phyloP scores from a whole-genome alignment of 352 stramenopile species.

The Globisporangium middletonii region DNA sequence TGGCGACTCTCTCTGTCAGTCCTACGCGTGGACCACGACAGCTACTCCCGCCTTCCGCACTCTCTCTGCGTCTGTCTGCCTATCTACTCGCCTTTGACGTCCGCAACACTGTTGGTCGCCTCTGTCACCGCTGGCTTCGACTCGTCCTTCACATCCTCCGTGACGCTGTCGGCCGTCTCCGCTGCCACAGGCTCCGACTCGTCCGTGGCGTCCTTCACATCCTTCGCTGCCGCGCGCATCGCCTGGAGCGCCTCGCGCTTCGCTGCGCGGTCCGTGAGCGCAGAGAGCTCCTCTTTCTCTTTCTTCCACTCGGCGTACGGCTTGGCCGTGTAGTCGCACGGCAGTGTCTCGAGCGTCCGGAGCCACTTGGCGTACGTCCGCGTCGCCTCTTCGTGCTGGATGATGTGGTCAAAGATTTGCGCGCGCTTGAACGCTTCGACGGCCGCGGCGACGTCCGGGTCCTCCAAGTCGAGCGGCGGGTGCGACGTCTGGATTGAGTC shows the following conservation, averaged over 20 bases:
- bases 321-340: constrained; percentile 62
- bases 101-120: not conserved
- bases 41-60: not conserved
- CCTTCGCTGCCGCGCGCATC: constrained; percentile 9
- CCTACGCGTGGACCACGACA: too few relatives aligned
- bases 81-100: not conserved
- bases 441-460: constrained; percentile 32
- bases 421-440: constrained; percentile 79
- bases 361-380: constrained; percentile 83
- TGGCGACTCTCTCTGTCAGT: too few relatives aligned
- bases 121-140: not conserved
- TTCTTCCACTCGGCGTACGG: constrained; percentile 64
- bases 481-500: constrained; percentile 66
- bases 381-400: constrained; percentile 67
- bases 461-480: constrained; percentile 56
- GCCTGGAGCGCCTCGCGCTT: constrained; percentile 38
- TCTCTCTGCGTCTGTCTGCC: not conserved
- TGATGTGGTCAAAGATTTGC: constrained; percentile 80
- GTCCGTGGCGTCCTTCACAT: not conserved
- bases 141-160: too few relatives aligned
- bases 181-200: not conserved
- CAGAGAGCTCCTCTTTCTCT: constrained; percentile 61
- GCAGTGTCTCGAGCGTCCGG: constrained; percentile 55
- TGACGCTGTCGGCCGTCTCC: not conserved
- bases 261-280: constrained; percentile 26